Percentiles rank a stretch among this genome's conserved stretches.
These are phyloP conservation scores for Cryptosporidium xiaoi DNA, from an alignment of 169 alveolate species.

Conservation along the genomic window DNA sequence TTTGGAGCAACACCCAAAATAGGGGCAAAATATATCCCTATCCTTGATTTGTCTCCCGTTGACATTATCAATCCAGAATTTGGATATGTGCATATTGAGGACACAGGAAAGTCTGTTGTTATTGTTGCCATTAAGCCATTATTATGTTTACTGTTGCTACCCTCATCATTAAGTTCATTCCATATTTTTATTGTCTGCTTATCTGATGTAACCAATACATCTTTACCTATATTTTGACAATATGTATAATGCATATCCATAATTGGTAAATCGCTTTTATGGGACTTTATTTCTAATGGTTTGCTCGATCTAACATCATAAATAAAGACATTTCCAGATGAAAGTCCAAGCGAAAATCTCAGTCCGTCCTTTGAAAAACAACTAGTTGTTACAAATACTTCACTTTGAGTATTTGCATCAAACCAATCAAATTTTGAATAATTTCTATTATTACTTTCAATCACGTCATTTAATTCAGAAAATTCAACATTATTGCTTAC, in stretches of 20 bases:
- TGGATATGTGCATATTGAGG: slow-evolving; percentile 85
- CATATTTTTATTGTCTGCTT: slow-evolving; percentile 83
- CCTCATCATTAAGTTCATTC: slow-evolving; percentile 67
- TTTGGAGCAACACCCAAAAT: slow-evolving; percentile 95
- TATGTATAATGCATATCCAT: slow-evolving; percentile 70
- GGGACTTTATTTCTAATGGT: slow-evolving; percentile 74
- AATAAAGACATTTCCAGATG: slow-evolving; percentile 73
- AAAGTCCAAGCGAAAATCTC: slow-evolving; percentile 45
- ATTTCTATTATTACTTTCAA: background rate
- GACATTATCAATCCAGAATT: slow-evolving; percentile 92
- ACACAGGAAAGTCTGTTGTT: slow-evolving; percentile 85
- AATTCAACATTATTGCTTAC: background rate
- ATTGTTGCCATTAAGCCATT: slow-evolving; percentile 85
- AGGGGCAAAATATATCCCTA: slow-evolving; percentile 94
- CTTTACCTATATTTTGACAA: slow-evolving; percentile 58
- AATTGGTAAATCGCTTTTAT: slow-evolving; percentile 74
- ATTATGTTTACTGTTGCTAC: slow-evolving; percentile 4
- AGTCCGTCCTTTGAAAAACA: slow-evolving; percentile 70
- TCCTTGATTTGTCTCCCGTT: slow-evolving; percentile 92
- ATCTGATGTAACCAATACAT: slow-evolving; percentile 83
- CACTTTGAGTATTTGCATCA: background rate
- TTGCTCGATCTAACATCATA: slow-evolving; percentile 77
- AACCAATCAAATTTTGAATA: slow-evolving; percentile 48
- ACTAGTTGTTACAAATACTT: slow-evolving; percentile 21
- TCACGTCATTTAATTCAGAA: background rate